Base-by-base conservation (phyloP, 2,329 filamentous ascomycete species). In the Pestalotiopsis sp. region DNA sequence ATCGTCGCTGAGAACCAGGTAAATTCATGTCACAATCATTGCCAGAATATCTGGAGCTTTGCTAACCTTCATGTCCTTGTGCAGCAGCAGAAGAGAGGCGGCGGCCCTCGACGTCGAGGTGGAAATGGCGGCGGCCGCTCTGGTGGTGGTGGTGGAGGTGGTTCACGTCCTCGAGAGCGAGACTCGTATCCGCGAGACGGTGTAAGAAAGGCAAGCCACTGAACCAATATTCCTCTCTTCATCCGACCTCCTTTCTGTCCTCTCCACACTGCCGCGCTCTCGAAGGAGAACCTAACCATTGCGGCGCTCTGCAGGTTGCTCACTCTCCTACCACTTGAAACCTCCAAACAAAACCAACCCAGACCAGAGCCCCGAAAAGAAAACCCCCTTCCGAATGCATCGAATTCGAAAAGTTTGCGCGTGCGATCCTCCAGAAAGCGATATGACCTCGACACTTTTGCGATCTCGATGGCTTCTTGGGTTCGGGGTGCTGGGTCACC, bases 201-300 rank as follows among this genome's bases (percentile, higher is more conserved):
- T 83, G 89, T 95, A 80, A 95, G 91, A 94, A 97, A 97, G 94
- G 94, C 95, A 81, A 61, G 77, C 69, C 62, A 67, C 57, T 23
- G 67, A 31, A 57, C 66, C 59, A 56, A 68, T 56, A 23, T 69
- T 45, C 41, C 67, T 61, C 58, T 61, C 23, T 27, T 17, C 27
- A 2, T 7, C 62, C n/a, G 61, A 6, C 20, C 45, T n/a, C 62
- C 63, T 52, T 31, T 25, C 49, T 56, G 39, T 59, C n/a, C 20
- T 27, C 64, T 65, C 57, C 57, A 67, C 69, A 68, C 66, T 68
- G 71, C 68, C 71, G 69, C 57, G 38, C 41, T 62, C 65, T 56
- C 38, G n/a, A 6, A 41, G 25, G 39, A n/a, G 13, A 49, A 45
- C n/a, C 20, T 20, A 4, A 20, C 61, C 39, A 52, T 20, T 31